Percentiles rank a stretch among this genome's conserved stretches.
These are phyloP conservation scores for Primulina huaijiensis DNA, from an alignment of 257 asterid species.

Conservation along the genomic window DNA sequence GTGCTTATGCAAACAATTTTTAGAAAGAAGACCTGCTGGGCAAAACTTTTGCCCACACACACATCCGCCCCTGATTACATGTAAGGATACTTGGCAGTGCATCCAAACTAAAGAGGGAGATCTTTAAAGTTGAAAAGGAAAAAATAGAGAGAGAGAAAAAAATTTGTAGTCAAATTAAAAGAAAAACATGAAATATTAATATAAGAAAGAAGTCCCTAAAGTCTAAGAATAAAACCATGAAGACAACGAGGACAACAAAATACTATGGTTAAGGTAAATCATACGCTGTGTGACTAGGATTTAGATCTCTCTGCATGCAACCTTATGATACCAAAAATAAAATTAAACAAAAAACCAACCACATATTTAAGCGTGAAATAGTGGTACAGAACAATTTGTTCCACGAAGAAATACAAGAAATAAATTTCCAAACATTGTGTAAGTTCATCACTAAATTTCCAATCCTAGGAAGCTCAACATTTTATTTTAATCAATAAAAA, in stretches of 20 bases:
- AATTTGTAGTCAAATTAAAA: neutral
- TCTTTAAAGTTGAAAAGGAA: neutral
- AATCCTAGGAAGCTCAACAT: neutral
- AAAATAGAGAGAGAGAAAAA: neutral
- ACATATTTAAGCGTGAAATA: neutral
- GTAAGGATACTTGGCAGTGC: neutral
- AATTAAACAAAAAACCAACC: neutral
- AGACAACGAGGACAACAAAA: neutral
- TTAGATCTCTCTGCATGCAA: neutral
- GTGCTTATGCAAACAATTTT: neutral
- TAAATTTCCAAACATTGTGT: neutral
- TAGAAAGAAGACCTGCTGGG: no score
- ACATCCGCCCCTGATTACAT: no score
- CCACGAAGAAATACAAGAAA: slow-evolving; percentile 1
- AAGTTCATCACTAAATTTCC: neutral
- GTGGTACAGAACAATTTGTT: neutral
- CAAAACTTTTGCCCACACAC: no score
- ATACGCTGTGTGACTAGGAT: slow-evolving; percentile 1
- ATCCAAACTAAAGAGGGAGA: neutral
- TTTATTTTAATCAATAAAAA: no score
- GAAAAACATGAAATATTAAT: neutral
- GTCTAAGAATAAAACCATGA: neutral
- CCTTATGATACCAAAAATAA: slow-evolving; percentile 1
- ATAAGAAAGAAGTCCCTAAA: neutral
- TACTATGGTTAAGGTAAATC: neutral